These are phyloP conservation scores for Oryza nivara DNA, from an alignment of 176 grass and related monocot genomes.

Conservation along the genomic window DNA sequence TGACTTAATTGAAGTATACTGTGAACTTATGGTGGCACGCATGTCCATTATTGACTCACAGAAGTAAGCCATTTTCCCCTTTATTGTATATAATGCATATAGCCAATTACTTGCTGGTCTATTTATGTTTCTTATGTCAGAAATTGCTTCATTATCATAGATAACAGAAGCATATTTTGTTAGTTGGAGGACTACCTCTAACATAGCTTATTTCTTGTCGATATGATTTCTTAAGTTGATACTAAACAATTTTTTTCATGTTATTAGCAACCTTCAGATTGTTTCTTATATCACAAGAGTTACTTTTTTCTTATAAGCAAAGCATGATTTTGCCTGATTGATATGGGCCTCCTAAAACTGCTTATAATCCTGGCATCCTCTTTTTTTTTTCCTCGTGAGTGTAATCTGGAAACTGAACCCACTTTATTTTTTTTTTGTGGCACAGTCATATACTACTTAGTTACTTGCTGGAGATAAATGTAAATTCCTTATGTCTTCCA, in stretches of 20 bases:
- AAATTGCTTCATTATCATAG: not conserved
- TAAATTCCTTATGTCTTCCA: not conserved
- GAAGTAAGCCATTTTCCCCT: slow-evolving; percentile 56
- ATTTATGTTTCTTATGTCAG: slow-evolving; percentile 17
- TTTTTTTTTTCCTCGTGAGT: not conserved
- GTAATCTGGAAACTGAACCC: slow-evolving; percentile 22
- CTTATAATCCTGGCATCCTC: not conserved
- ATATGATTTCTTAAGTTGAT: slow-evolving; percentile 1
- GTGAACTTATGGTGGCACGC: slow-evolving; percentile 90
- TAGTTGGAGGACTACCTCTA: not conserved
- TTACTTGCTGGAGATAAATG: slow-evolving; percentile 4
- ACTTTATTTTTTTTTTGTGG: slow-evolving; percentile 1
- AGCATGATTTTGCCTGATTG: slow-evolving; percentile 19
- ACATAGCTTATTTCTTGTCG: not conserved
- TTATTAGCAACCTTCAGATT: not conserved
- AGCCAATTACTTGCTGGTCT: slow-evolving; percentile 1
- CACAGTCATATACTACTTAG: not conserved
- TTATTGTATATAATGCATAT: slow-evolving; percentile 22
- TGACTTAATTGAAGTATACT: slow-evolving; percentile 89
- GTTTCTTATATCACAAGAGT: slow-evolving; percentile 17
- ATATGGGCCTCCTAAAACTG: not conserved
- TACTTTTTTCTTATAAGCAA: not conserved
- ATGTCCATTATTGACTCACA: slow-evolving; percentile 92
- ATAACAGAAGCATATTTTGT: not conserved
- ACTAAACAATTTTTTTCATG: not conserved